These are phyloP conservation scores for Rhodosporidiobolus sp. DNA, from an alignment of 768 basidiomycete genomes.

Conservation along the genomic window DNA sequence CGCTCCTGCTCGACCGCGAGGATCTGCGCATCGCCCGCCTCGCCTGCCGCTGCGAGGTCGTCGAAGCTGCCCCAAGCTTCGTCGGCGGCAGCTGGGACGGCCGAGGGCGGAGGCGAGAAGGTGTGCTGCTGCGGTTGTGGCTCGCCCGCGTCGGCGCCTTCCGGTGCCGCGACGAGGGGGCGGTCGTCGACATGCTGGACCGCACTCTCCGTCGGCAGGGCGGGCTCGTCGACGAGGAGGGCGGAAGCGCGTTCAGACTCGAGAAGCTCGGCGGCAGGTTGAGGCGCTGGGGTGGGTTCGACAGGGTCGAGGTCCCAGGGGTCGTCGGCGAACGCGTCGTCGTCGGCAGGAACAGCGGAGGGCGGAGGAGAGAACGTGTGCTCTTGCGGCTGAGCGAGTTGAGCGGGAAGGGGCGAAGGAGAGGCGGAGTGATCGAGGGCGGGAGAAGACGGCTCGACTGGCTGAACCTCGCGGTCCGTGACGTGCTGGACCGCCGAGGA, in stretches of 20 bases:
- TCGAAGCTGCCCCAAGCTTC: neutral
- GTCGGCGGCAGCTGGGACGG: neutral
- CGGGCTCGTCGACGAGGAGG: neutral
- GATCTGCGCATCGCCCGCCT: neutral
- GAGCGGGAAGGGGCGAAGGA: neutral
- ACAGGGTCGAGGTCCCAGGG: conserved; percentile 14
- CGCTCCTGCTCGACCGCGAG: neutral
- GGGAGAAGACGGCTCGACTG: neutral
- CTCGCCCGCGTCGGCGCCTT: neutral
- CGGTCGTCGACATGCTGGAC: conserved; percentile 6
- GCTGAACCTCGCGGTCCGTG: too few relatives aligned
- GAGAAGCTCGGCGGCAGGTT: neutral
- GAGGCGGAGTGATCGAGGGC: neutral
- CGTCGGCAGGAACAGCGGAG: neutral
- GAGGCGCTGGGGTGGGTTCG: neutral
- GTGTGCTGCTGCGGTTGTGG: neutral
- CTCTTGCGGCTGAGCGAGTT: neutral
- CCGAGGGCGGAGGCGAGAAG: neutral
- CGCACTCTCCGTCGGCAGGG: neutral
- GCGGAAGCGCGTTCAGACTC: neutral
- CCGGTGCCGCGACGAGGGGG: neutral
- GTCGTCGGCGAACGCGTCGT: conserved; percentile 3
- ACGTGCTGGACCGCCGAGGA: too few relatives aligned
- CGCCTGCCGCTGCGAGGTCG: conserved; percentile 6
- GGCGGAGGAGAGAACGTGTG: conserved; percentile 13